A percentile compares a stretch with the other conserved stretches of the same genome.
Evolutionary conservation across 331 rosid species (phyloP).

Genomic region (Phaseolus coccineus): DNA sequence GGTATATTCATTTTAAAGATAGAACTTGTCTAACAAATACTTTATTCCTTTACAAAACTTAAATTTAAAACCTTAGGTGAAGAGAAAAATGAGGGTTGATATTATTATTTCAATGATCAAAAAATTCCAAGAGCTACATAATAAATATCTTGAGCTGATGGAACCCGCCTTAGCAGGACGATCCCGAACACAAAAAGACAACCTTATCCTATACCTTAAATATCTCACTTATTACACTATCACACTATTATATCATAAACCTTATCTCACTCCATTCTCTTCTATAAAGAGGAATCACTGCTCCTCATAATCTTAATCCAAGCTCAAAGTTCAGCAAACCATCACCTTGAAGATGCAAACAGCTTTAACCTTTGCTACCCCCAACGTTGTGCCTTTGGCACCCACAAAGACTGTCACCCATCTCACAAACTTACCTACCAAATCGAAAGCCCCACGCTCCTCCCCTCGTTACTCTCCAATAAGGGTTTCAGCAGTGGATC

Average conservation of each 20-base stretch:
- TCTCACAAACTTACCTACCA: constrained; percentile 45
- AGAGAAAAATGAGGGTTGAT: not conserved
- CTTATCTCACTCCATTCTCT: not conserved
- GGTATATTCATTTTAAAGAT: not conserved
- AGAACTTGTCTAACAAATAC: not conserved
- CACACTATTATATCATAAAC: not conserved
- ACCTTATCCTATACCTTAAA: constrained; percentile 58
- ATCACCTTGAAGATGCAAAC: constrained; percentile 62
- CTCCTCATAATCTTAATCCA: not conserved
- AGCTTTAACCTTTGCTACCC: constrained; percentile 54
- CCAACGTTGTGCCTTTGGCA: constrained; percentile 51
- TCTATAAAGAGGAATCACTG: constrained; percentile 45
- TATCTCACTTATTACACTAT: constrained; percentile 38
- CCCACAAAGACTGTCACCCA: constrained; percentile 50
- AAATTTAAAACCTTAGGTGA: not conserved
- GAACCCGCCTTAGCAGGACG: constrained; percentile 32
- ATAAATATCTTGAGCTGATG: constrained; percentile 54
- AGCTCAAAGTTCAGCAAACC: constrained; percentile 11
- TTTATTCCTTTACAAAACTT: not conserved
- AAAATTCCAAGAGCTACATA: constrained; percentile 46
- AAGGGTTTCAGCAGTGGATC: constrained; percentile 49
- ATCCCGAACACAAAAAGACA: constrained; percentile 24
- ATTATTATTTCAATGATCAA: not conserved
- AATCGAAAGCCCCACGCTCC: constrained; percentile 49
- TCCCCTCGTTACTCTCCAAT: constrained; percentile 52